A percentile compares a stretch with the other conserved stretches of the same genome.
Evolutionary conservation across 306 rosid genomes (phyloP).

Genomic region (Adenanthera pavonina): DNA sequence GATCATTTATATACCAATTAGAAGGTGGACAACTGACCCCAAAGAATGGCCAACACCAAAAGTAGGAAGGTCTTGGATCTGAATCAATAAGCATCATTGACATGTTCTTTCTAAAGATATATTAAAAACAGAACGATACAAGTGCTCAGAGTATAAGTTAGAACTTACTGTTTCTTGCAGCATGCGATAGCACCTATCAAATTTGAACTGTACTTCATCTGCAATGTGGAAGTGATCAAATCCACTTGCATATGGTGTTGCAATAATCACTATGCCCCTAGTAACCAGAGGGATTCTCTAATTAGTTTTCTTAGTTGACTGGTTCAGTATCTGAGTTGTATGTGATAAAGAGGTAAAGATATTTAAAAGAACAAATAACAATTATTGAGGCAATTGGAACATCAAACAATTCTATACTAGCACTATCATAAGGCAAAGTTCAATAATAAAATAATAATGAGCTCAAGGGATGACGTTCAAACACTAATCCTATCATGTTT

Average conservation of each 20-base stretch:
- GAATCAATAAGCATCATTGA: slow-evolving; percentile 48
- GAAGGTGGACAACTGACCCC: slow-evolving; percentile 97
- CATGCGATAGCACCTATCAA: slow-evolving; percentile 81
- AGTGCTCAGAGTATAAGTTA: slow-evolving; percentile 19
- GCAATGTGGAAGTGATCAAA: slow-evolving; percentile 97
- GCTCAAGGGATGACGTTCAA: background rate
- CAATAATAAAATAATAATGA: background rate
- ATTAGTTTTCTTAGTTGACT: slow-evolving; percentile 33
- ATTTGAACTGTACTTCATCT: slow-evolving; percentile 94
- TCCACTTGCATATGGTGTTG: slow-evolving; percentile 99
- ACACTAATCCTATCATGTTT: background rate
- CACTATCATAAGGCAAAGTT: background rate
- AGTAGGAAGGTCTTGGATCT: slow-evolving; percentile 90
- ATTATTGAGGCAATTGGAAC: slow-evolving; percentile 5
- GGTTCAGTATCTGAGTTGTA: slow-evolving; percentile 26
- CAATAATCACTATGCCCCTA: slow-evolving; percentile 89
- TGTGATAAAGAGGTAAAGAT: slow-evolving; percentile 14
- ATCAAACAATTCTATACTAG: slow-evolving; percentile 26
- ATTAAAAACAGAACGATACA: slow-evolving; percentile 30
- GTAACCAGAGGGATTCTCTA: slow-evolving; percentile 32
- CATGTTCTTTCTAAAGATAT: slow-evolving; percentile 7
- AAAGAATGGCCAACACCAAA: slow-evolving; percentile 95
- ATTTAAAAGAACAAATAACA: slow-evolving; percentile 15
- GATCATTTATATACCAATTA: slow-evolving; percentile 70
- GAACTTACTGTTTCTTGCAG: slow-evolving; percentile 71